These are phyloP conservation scores for Venustampulla echinocandica DNA, from an alignment of 495 filamentous ascomycete species.

Conservation along the genomic window DNA sequence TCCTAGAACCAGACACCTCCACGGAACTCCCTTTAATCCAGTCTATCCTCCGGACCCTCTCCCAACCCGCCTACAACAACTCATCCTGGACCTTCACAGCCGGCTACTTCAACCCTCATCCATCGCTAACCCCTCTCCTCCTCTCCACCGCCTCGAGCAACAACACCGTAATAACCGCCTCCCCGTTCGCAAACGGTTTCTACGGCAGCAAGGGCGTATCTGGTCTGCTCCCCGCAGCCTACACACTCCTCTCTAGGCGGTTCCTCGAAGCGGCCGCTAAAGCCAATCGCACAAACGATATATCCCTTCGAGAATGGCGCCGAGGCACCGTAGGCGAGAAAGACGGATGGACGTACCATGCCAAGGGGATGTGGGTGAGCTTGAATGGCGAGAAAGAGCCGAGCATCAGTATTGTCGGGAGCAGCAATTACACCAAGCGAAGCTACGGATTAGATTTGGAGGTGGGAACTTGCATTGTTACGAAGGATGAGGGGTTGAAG, in stretches of 20 bases:
- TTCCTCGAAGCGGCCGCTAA: constrained; percentile 67
- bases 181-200: constrained; percentile 91
- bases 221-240: constrained; percentile 82
- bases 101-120: constrained; percentile 95
- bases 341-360: constrained; percentile 94
- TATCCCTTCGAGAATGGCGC: constrained; percentile 84
- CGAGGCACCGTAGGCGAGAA: constrained; percentile 70
- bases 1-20: constrained; percentile 68
- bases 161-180: constrained; percentile 88
- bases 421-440: constrained; percentile 91
- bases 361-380: constrained; percentile 92
- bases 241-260: constrained; percentile 73
- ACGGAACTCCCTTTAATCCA: constrained; percentile 81
- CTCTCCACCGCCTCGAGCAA: constrained; percentile 55
- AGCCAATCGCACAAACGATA: constrained; percentile 46
- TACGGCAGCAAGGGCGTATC: constrained; percentile 82
- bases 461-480: constrained; percentile 75
- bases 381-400: constrained; percentile 52
- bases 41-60: constrained; percentile 59
- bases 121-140: constrained; percentile 67
- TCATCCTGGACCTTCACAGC: constrained; percentile 92
- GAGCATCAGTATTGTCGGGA: constrained; percentile 75
- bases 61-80: constrained; percentile 46
- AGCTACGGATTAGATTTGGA: constrained; percentile 90
- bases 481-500: constrained; percentile 65